Percentiles rank a stretch among this genome's conserved stretches.
Evolutionary conservation across 768 basidiomycete species (phyloP).

Genomic region (Mycena metata): DNA sequence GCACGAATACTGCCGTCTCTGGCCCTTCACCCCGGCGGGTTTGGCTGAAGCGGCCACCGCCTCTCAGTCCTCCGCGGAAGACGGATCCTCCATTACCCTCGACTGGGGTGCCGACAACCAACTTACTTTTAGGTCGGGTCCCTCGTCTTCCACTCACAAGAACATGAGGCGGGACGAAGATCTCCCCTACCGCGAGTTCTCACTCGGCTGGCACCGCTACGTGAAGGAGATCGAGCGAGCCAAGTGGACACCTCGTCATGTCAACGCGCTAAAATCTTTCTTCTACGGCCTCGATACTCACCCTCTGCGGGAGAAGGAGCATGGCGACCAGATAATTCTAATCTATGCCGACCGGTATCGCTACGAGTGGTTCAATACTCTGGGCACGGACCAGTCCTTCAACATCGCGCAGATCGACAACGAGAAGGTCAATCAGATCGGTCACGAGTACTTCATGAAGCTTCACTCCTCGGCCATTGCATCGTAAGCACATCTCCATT

Average conservation of each 20-base stretch:
- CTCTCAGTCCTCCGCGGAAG: background rate
- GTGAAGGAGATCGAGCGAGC: background rate
- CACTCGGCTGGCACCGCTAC: background rate
- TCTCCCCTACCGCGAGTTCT: background rate
- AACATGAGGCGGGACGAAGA: slow-evolving; percentile 6
- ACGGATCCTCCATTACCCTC: background rate
- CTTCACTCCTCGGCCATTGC: background rate
- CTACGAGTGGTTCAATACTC: slow-evolving; percentile 1
- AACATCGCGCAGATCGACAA: slow-evolving; percentile 11
- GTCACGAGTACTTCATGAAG: slow-evolving; percentile 15
- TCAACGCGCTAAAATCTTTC: slow-evolving; percentile 4
- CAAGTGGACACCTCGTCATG: background rate
- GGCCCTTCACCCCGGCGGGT: slow-evolving; percentile 2
- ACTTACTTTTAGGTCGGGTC: background rate
- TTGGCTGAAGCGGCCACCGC: background rate
- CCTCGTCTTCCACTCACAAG: slow-evolving; percentile 5
- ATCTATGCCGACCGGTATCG: slow-evolving; percentile 17
- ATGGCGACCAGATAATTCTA: background rate
- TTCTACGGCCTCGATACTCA: background rate
- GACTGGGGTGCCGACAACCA: background rate
- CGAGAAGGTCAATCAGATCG: background rate
- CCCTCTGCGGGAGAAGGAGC: background rate
- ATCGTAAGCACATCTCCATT: too few relatives aligned
- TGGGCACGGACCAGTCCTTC: background rate
- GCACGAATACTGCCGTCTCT: background rate